Evolutionary conservation across 345 rosid species (phyloP), one percentile per base, ranked within the genome.

Genomic region (Acer yangbiense): DNA sequence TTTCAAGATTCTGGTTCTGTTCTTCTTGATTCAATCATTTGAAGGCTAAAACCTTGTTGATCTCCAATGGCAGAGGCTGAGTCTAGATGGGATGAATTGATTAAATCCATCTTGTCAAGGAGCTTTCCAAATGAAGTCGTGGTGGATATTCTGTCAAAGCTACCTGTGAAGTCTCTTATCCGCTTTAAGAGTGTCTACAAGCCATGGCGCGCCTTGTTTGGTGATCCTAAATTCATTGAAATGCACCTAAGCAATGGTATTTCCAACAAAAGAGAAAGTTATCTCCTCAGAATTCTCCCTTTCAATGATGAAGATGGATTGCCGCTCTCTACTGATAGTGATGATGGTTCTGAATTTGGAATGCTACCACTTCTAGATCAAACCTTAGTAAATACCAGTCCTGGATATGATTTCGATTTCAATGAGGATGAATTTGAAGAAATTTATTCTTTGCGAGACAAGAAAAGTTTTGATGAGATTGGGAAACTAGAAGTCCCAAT

Each of bases 111-210:
- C 52, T 5, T 25, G 73, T 13, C 61, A n/a, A 25, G 44, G 16
- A 18, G 16, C 41, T 39, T 77, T 60, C 75, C 62, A n/a, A 12
- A 61, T 12, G 74, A 77, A 44, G 39, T 77, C 50, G 41, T 69
- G 74, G 62, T 77, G 14, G 69, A 69, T 11, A 77, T 69, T 54
- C 69, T 77, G 12, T 77, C 57, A 61, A 58, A 62, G 79, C 39
- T 77, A 50, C 75, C 79, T 0, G 48, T 77, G 1, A 58, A 69
- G 61, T 77, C 75, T 29, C 29, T 69, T 69, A 12, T 69, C 68
- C 13, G 69, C 27, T 69, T 77, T 29, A 61, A 62, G 57, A 35
- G 61, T 27, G 61, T 48, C 9, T 32, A 75, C 79, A 77, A 77
- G 17, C 29, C 74, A n/a, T 69, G 79, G 74, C 16, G 66, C 46